Percentiles rank a stretch among this genome's conserved stretches.
phyloP scores from a whole-genome alignment of 2,329 filamentous ascomycete species.

The Fonsecaea pugnacius region DNA sequence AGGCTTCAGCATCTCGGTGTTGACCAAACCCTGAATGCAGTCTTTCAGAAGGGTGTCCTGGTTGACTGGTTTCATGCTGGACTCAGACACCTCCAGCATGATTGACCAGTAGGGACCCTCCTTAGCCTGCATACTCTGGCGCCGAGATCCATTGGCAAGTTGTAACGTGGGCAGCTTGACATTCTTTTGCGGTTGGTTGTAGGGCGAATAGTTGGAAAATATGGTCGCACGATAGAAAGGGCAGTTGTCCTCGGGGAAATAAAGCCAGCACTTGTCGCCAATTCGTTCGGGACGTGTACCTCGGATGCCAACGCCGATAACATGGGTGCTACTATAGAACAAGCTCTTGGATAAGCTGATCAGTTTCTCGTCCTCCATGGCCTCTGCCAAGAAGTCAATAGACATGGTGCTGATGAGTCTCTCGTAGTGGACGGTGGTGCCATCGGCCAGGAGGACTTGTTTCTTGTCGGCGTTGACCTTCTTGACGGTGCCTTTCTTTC shows the following conservation, averaged over 20 bases:
- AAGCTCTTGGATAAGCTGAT: constrained; percentile 82
- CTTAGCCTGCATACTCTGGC: constrained; percentile 71
- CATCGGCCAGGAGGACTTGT: constrained; percentile 78
- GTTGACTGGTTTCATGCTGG: constrained; percentile 91
- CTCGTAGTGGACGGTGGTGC: constrained; percentile 85
- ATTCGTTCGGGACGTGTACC: constrained; percentile 91
- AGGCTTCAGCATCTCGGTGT: constrained; percentile 93
- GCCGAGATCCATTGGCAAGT: constrained; percentile 82
- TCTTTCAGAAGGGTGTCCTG: constrained; percentile 82
- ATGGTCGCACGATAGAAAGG: constrained; percentile 99
- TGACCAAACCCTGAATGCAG: constrained; percentile 93
- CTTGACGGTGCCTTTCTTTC: constrained; percentile 79
- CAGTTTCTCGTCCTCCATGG: constrained; percentile 86
- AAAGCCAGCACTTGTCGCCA: constrained; percentile 99
- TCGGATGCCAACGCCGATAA: constrained; percentile 93
- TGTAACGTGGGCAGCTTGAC: constrained; percentile 86
- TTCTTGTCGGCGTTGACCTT: constrained; percentile 87
- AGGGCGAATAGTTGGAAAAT: constrained; percentile 99
- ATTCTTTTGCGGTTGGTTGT: constrained; percentile 87
- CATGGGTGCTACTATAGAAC: constrained; percentile 96
- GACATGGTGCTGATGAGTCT: constrained; percentile 97
- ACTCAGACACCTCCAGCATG: constrained; percentile 98
- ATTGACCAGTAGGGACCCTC: constrained; percentile 99
- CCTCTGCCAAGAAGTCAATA: constrained; percentile 83
- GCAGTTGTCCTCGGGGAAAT: constrained; percentile 99